These are phyloP conservation scores for Mycena chlorophos DNA, from an alignment of 768 basidiomycete species.

Conservation along the genomic window DNA sequence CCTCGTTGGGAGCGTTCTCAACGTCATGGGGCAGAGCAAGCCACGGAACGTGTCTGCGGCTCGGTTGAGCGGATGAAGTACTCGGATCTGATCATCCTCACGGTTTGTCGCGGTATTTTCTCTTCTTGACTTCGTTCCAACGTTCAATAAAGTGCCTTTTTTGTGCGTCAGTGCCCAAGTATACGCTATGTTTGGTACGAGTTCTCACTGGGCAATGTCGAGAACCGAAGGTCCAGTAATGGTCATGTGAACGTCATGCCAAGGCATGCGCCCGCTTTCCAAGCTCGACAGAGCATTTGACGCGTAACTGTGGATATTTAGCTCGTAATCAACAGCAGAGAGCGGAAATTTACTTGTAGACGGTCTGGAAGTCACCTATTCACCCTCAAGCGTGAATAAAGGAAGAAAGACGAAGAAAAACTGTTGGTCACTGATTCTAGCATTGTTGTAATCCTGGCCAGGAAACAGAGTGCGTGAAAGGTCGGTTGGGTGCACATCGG, in stretches of 20 bases:
- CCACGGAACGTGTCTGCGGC: constrained; percentile 54
- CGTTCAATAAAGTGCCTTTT: constrained; percentile 91
- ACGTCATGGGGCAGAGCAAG: constrained; percentile 80
- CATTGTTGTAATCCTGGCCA: constrained; percentile 93
- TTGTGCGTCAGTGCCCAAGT: too few species aligned
- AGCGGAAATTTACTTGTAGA: too few species aligned
- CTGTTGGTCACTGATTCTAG: constrained; percentile 84
- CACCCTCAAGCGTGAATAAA: too few species aligned
- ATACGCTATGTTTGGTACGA: too few species aligned
- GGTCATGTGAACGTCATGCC: constrained; percentile 96
- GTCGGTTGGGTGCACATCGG: constrained; percentile 89
- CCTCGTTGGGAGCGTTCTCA: constrained; percentile 59
- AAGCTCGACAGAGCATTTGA: constrained; percentile 67
- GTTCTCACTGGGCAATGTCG: constrained; percentile 90
- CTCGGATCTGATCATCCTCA: background rate
- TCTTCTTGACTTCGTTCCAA: constrained; percentile 88
- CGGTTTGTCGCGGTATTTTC: constrained; percentile 44
- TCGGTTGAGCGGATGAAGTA: background rate
- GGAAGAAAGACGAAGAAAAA: too few species aligned
- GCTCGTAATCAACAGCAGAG: too few species aligned
- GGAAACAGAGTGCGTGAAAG: constrained; percentile 85
- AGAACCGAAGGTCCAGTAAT: constrained; percentile 78
- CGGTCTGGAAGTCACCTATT: too few species aligned
- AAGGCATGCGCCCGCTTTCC: constrained; percentile 82
- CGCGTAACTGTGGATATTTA: constrained; percentile 73